Evolutionary conservation across 352 stramenopile species (phyloP).

Genomic region (Pilasporangium apinafurcum): DNA sequence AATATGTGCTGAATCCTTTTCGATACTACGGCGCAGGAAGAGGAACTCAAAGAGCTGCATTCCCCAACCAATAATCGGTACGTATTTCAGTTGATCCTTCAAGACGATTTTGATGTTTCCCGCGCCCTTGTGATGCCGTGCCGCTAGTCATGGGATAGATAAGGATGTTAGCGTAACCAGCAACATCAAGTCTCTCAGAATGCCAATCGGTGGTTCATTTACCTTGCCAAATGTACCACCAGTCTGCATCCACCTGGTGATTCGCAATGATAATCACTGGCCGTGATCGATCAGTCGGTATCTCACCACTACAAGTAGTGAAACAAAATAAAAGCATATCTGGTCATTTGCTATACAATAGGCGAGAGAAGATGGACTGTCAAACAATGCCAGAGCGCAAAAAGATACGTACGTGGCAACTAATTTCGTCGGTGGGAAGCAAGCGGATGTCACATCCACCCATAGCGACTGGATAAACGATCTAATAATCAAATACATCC

Average conservation of each 20-base stretch:
- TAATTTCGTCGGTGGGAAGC: constrained; percentile 82
- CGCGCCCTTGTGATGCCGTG: constrained; percentile 43
- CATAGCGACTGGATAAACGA: constrained; percentile 67
- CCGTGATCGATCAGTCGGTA: constrained; percentile 64
- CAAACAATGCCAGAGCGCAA: not conserved
- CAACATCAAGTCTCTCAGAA: too few species aligned
- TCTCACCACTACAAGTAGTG: constrained; percentile 34
- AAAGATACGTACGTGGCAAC: constrained; percentile 57
- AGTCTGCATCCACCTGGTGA: constrained; percentile 91
- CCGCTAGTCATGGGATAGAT: too few species aligned
- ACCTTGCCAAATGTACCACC: constrained; percentile 90
- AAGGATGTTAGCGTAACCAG: too few species aligned
- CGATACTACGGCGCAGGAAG: constrained; percentile 81
- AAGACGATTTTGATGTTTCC: constrained; percentile 90
- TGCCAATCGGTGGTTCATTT: not conserved
- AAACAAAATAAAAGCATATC: not conserved
- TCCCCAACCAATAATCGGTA: constrained; percentile 86
- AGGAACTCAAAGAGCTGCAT: constrained; percentile 90
- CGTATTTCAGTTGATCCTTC: constrained; percentile 87
- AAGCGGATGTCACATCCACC: constrained; percentile 82
- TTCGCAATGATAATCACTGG: constrained; percentile 88
- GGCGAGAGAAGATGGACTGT: not conserved
- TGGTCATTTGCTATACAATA: constrained; percentile 2
- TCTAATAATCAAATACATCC: constrained; percentile 9
- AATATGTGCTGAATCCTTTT: constrained; percentile 65